phyloP scores from a whole-genome alignment of 2,329 filamentous ascomycete genomes.

The Aspergillus jensenii region DNA sequence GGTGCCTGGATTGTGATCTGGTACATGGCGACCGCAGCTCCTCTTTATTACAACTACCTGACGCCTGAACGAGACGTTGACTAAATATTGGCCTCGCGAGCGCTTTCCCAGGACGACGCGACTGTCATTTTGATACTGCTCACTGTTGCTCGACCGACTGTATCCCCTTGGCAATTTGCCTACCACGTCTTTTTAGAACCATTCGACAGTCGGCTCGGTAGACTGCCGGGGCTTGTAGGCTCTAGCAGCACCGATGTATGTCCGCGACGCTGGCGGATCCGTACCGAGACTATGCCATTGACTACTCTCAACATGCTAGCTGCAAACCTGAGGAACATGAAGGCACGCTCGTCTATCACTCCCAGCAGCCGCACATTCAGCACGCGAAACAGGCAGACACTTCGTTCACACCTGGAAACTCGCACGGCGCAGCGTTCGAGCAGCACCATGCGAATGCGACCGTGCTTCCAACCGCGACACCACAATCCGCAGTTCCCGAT shows the following conservation, averaged over 20 bases:
- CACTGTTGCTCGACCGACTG: background rate
- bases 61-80: background rate
- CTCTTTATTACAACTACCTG: constrained; percentile 4
- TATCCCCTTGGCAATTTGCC: background rate
- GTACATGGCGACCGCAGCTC: constrained; percentile 13
- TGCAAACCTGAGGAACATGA: constrained; percentile 66
- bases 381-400: constrained; percentile 35
- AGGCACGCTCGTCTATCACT: constrained; percentile 63
- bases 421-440: constrained; percentile 36
- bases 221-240: constrained; percentile 68
- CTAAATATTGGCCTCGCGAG: background rate
- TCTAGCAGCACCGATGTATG: constrained; percentile 74
- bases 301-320: constrained; percentile 68
- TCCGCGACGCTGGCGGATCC: constrained; percentile 71
- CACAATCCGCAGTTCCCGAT: constrained; percentile 31
- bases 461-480: constrained; percentile 31
- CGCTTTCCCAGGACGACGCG: background rate
- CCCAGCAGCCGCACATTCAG: constrained; percentile 42
- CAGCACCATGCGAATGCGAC: constrained; percentile 42
- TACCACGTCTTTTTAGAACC: background rate
- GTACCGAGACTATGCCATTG: constrained; percentile 76
- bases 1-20: constrained; percentile 1
- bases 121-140: background rate
- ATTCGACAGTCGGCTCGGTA: constrained; percentile 18
- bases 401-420: constrained; percentile 32